A percentile compares a stretch with the other conserved stretches of the same genome.
Conservation (phyloP, 2,329 filamentous ascomycete genomes). For the Penicillium vulpinum region DNA sequence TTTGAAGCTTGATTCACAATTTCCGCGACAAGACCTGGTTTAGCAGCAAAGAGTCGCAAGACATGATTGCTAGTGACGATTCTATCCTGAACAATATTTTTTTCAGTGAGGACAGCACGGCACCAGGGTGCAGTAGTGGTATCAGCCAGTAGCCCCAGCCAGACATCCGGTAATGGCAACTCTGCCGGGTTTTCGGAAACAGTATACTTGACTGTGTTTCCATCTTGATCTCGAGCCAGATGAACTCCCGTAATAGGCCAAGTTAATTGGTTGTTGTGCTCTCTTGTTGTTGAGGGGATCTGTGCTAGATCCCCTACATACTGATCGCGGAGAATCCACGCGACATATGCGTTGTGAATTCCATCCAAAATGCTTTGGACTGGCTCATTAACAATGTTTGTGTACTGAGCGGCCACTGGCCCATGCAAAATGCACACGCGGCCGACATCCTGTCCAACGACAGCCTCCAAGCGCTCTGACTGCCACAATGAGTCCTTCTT, state of each 20-base stretch:
- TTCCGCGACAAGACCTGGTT: background rate
- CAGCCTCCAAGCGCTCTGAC: slow-evolving; percentile 90
- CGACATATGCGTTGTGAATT: slow-evolving; percentile 80
- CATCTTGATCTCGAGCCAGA: background rate
- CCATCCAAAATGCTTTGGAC: slow-evolving; percentile 89
- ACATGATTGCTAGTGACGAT: background rate
- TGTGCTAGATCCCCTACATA: slow-evolving; percentile 62
- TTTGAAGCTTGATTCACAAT: background rate
- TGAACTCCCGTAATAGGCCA: background rate
- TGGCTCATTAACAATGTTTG: slow-evolving; percentile 86
- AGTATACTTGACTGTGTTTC: background rate
- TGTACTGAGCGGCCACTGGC: slow-evolving; percentile 84
- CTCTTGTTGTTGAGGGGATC: slow-evolving; percentile 57
- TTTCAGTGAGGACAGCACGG: background rate
- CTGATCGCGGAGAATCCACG: slow-evolving; percentile 70
- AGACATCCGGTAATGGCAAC: background rate
- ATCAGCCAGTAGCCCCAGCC: background rate
- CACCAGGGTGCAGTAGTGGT: background rate
- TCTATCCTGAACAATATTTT: background rate
- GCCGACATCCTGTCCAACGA: slow-evolving; percentile 89
- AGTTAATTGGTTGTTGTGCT: background rate
- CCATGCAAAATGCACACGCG: slow-evolving; percentile 93
- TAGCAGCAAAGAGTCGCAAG: background rate
- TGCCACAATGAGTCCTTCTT: slow-evolving; percentile 99
- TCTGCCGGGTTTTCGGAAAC: background rate